phyloP scores from a whole-genome alignment of 2,329 filamentous ascomycete species.

The Furcasterigmium sp. region DNA sequence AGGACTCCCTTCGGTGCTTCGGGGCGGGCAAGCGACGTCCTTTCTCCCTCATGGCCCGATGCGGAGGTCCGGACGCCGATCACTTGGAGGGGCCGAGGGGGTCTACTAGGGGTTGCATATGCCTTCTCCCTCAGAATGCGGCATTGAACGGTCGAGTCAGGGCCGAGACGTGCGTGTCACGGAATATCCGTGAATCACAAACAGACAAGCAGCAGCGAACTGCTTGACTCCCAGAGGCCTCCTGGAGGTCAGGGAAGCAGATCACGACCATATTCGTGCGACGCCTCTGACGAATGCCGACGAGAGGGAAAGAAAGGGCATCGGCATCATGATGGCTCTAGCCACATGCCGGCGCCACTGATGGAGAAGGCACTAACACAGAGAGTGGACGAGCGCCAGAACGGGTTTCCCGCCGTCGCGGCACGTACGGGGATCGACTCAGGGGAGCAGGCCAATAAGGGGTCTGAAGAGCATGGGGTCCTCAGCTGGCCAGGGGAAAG shows the following conservation, averaged over 20 bases:
- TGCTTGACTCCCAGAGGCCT: background rate
- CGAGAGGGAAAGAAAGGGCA: background rate
- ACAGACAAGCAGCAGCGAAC: too few relatives aligned
- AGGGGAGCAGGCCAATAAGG: background rate
- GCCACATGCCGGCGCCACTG: background rate
- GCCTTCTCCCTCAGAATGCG: too few relatives aligned
- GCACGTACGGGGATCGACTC: background rate
- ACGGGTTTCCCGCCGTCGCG: too few relatives aligned
- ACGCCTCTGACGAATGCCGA: background rate
- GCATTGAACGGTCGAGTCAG: background rate
- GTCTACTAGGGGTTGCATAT: too few relatives aligned
- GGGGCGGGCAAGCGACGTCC: background rate
- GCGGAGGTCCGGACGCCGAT: conserved; percentile 7
- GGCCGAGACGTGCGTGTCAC: too few relatives aligned
- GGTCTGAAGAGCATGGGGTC: background rate
- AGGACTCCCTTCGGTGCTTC: background rate
- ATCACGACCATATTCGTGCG: background rate
- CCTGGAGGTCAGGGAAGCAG: background rate
- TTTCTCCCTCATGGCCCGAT: conserved; percentile 3
- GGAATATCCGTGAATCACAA: too few relatives aligned
- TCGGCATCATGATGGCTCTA: too few relatives aligned
- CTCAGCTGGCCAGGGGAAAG: background rate
- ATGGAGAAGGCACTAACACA: too few relatives aligned
- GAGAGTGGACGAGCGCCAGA: too few relatives aligned
- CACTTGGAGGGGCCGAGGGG: background rate